Base-by-base conservation (phyloP, 345 rosid species). In the Geranium rotundifolium region DNA sequence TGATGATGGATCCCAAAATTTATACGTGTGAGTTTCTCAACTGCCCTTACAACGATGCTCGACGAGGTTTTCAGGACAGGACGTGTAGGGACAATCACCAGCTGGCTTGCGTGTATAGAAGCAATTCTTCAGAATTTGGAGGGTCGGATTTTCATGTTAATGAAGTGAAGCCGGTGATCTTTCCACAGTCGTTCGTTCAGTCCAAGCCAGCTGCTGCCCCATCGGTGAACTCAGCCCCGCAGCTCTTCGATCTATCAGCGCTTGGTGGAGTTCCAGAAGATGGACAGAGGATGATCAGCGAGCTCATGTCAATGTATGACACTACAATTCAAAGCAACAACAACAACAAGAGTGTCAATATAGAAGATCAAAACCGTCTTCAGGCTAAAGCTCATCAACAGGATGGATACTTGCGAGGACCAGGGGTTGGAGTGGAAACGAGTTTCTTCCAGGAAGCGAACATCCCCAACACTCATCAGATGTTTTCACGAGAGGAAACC, bases 281-380 rank as follows among this genome's bases (percentile, higher is more conserved):
- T 63, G 99, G 97, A 19, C 97, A 84, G 65, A 90, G 85, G 74
- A 82, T 77, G 84, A 93, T 93, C 69, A 79, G 75, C 0, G 92
- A 93, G 37, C 95, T 93, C 31, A 84, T 93, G 92, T 81, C 97
- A 4, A 63, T 83, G 65, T 93, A 90, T 16, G 97, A 90, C 49
- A 70, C 78, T 60, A 90, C 73, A 37, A 69, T 85, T 58, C 90
- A 79, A 61, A 71, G 82, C 41, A 34, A 8, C 60, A 85, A 63
- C 80, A 80, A 74, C 77, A 74, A 69, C 55, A 5, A 76, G 12
- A 73, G 68, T 56, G 56, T 72, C 2, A 39, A 65, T 29, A 77
- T 73, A 55, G 90, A 82, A 49, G 75, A 69, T 67, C 81, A 76
- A 64, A 75, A 54, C 54, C 56, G 72, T 39, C 63, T 80, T 27